Conservation (phyloP, 2,329 filamentous ascomycete genomes). For the Zalaria sp. region DNA sequence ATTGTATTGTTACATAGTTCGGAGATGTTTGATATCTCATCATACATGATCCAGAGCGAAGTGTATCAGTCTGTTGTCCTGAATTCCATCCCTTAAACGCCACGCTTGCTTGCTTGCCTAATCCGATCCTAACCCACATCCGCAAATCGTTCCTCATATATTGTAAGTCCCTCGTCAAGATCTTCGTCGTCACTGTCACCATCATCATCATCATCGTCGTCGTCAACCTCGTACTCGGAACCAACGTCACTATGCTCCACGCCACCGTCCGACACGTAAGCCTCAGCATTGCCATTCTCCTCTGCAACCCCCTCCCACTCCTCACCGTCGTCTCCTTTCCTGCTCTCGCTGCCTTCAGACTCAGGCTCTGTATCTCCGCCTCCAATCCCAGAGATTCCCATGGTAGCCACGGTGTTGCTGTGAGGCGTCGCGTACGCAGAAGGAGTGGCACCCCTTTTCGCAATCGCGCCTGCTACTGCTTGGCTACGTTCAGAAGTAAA, state of each 20-base stretch:
- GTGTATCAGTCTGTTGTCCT: too few relatives aligned
- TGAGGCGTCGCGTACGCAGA: constrained; percentile 65
- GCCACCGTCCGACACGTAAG: constrained; percentile 3
- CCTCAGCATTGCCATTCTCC: constrained; percentile 6
- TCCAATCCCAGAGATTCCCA: constrained; percentile 17
- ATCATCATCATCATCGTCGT: constrained; percentile 10
- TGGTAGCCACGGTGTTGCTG: constrained; percentile 29
- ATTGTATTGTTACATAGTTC: too few relatives aligned
- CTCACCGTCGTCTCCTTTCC: constrained; percentile 5
- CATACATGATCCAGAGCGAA: too few relatives aligned
- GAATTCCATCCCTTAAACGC: not conserved
- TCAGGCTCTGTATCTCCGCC: constrained; percentile 18
- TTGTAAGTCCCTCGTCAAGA: constrained; percentile 9
- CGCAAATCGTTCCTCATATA: constrained; percentile 6
- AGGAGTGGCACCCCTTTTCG: constrained; percentile 24
- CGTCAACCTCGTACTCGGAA: constrained; percentile 20
- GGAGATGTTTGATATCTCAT: too few relatives aligned
- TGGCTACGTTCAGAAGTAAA: constrained; percentile 22
- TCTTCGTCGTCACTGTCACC: constrained; percentile 14
- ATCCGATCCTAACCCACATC: not conserved
- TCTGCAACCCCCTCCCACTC: constrained; percentile 11
- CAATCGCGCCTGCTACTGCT: constrained; percentile 6
- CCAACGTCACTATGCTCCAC: constrained; percentile 20
- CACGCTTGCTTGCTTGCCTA: not conserved
- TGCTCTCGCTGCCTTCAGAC: constrained; percentile 9